Evolutionary conservation across 495 filamentous ascomycete species (phyloP), one percentile per base, ranked within the genome.

Genomic region (Penicillium goetzii): DNA sequence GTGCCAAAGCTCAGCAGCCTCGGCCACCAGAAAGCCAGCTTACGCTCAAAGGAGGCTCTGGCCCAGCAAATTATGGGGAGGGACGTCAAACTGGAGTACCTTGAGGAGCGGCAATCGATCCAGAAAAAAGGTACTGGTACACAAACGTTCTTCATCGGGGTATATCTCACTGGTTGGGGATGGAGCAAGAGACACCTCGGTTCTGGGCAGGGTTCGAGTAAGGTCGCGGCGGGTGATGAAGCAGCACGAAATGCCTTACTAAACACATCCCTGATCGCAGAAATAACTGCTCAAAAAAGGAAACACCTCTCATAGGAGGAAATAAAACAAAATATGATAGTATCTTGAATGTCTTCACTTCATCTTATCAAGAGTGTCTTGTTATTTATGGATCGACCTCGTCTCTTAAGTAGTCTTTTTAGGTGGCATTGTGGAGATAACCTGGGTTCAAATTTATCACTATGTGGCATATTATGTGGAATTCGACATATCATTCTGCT

Each of bases 131-230:
- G 85, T 21, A 62, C 34, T 19, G 83, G 85, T 0, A 84, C 83
- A 21, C 77, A 89, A 21, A 81, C 78, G 6, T 87, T 87, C 58
- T 91, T 83, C 66, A 81, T 95, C n/a, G 90, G 85, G 0, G 85
- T 88, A 1, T 92, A 87, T 72, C 75, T 92, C 21, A 84, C 84
- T 8, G 92, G 92, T 1, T 91, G 88, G 81, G 90, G 91, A 17
- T 89, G 88, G 79, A 76, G 78, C 21, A 80, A 85, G 41, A 76
- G 83, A 68, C 78, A 83, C 69, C 72, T 97, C 9, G 92, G 90
- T 0, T 82, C 79, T 36, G 92, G 91, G 17, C 81, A 80, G 28
- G 92, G 88, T 7, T 70, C 81, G 47, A 89, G 83, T 55, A 95
- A 94, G 74, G 85, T 83, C 56, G 88, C 89, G 54, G 92, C 92